Conservation (phyloP, 1,139 yeast genomes). For the Blastobotrys buckinghamii region DNA sequence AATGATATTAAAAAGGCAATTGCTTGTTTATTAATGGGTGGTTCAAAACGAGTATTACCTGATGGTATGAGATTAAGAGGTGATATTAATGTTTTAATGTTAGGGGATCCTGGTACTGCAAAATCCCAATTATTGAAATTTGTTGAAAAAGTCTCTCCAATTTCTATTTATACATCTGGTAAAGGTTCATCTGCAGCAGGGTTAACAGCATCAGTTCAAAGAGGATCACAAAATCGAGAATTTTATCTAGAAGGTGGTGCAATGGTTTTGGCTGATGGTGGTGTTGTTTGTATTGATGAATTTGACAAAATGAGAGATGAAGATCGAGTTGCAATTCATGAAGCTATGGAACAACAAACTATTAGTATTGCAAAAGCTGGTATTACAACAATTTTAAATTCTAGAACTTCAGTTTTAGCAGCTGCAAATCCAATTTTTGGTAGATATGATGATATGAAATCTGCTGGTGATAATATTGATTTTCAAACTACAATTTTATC, state of each 20-base stretch:
- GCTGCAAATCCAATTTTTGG: slow-evolving; percentile 99
- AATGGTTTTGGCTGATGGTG: slow-evolving; percentile 98
- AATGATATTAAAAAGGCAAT: slow-evolving; percentile 89
- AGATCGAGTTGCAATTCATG: slow-evolving; percentile 98
- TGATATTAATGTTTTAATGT: slow-evolving; percentile 83
- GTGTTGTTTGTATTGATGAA: slow-evolving; percentile 98
- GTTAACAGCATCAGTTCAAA: slow-evolving; percentile 94
- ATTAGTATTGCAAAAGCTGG: slow-evolving; percentile 99
- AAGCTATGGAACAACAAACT: slow-evolving; percentile 99
- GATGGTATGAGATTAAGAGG: slow-evolving; percentile 98
- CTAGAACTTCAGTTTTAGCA: slow-evolving; percentile 93
- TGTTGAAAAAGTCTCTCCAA: slow-evolving; percentile 92
- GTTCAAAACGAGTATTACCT: slow-evolving; percentile 84
- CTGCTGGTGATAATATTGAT: slow-evolving; percentile 97
- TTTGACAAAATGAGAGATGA: slow-evolving; percentile 99
- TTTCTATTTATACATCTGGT: slow-evolving; percentile 95
- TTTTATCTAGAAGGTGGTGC: slow-evolving; percentile 99
- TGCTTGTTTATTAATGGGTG: slow-evolving; percentile 89
- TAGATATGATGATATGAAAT: slow-evolving; percentile 88
- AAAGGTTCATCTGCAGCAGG: slow-evolving; percentile 99
- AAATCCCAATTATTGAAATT: slow-evolving; percentile 92
- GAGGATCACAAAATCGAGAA: slow-evolving; percentile 83
- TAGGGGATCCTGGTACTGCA: slow-evolving; percentile 99
- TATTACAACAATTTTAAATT: slow-evolving; percentile 89
- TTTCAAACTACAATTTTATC: slow-evolving; percentile 95